Conservation (phyloP, 2,329 filamentous ascomycete genomes). For the Lecanicillium sp. region DNA sequence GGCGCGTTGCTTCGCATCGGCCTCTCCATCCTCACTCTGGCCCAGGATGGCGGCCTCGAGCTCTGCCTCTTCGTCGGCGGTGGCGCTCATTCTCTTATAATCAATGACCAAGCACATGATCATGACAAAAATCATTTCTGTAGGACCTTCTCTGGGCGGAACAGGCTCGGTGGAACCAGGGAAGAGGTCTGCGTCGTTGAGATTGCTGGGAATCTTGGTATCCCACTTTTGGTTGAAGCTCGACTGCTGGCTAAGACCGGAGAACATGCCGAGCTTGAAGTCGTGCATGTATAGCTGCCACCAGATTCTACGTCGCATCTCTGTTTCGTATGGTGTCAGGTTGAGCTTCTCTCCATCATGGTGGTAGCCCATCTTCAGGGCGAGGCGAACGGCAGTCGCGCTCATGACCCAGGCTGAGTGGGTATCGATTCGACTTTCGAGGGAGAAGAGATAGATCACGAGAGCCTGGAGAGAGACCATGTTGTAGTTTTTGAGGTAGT, state of each 20-base stretch:
- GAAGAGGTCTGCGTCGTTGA: constrained; percentile 54
- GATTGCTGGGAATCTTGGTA: constrained; percentile 49
- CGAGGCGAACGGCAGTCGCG: constrained; percentile 56
- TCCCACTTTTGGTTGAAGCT: constrained; percentile 46
- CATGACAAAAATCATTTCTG: constrained; percentile 55
- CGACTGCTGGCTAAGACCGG: constrained; percentile 46
- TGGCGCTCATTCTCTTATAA: constrained; percentile 30
- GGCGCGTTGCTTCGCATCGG: constrained; percentile 22
- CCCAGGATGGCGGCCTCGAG: constrained; percentile 46
- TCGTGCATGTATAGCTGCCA: constrained; percentile 58
- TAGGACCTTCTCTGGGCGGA: constrained; percentile 48
- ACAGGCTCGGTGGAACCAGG: constrained; percentile 47
- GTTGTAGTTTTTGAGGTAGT: constrained; percentile 54
- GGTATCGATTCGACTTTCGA: constrained; percentile 52
- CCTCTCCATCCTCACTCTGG: constrained; percentile 30
- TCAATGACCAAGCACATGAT: constrained; percentile 44
- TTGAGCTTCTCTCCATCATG: constrained; percentile 52
- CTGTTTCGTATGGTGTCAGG: constrained; percentile 56
- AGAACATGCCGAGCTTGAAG: constrained; percentile 49
- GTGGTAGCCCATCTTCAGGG: constrained; percentile 62
- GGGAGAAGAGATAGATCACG: constrained; percentile 51
- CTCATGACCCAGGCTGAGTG: constrained; percentile 56
- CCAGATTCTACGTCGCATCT: constrained; percentile 64
- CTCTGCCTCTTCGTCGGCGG: constrained; percentile 35
- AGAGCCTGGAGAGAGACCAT: constrained; percentile 54